A percentile compares a stretch with the other conserved stretches of the same genome.
Conservation (phyloP, 345 rosid genomes). For the Noccaea bulbosa region DNA sequence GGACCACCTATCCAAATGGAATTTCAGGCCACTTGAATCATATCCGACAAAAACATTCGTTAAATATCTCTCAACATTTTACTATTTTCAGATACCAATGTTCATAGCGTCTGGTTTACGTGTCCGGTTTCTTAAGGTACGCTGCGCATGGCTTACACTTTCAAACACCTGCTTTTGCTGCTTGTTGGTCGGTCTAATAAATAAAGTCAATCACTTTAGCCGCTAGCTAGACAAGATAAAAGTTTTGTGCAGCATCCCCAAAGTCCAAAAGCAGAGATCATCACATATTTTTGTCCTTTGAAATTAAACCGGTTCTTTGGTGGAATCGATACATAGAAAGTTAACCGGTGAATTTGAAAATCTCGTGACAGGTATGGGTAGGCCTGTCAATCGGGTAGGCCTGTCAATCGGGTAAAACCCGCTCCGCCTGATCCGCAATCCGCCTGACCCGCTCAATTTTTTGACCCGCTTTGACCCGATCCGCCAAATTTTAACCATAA, state of each 20-base stretch:
- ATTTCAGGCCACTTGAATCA: slow-evolving; percentile 57
- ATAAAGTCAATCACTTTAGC: slow-evolving; percentile 36
- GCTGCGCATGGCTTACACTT: slow-evolving; percentile 21
- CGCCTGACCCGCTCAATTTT: too few species aligned
- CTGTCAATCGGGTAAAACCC: too few species aligned
- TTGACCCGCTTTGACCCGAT: too few species aligned
- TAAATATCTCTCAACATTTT: slow-evolving; percentile 27
- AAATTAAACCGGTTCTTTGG: slow-evolving; percentile 8
- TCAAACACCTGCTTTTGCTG: slow-evolving; percentile 14
- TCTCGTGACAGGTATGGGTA: slow-evolving; percentile 57
- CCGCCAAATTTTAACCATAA: too few species aligned
- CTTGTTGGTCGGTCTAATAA: slow-evolving; percentile 38
- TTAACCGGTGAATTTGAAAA: slow-evolving; percentile 12
- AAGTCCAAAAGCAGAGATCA: slow-evolving; percentile 1
- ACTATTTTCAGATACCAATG: slow-evolving; percentile 4
- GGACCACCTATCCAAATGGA: slow-evolving; percentile 61
- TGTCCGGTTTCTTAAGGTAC: slow-evolving; percentile 83
- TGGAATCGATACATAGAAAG: neutral
- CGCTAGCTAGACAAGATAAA: slow-evolving; percentile 31
- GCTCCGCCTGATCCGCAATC: too few species aligned
- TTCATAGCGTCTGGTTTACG: slow-evolving; percentile 54
- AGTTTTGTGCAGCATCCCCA: slow-evolving; percentile 29
- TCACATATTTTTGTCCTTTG: slow-evolving; percentile 2
- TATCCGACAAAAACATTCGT: neutral
- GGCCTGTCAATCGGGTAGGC: too few species aligned